These are phyloP conservation scores for Xylaria cubensis DNA, from an alignment of 495 filamentous ascomycete species.

Conservation along the genomic window DNA sequence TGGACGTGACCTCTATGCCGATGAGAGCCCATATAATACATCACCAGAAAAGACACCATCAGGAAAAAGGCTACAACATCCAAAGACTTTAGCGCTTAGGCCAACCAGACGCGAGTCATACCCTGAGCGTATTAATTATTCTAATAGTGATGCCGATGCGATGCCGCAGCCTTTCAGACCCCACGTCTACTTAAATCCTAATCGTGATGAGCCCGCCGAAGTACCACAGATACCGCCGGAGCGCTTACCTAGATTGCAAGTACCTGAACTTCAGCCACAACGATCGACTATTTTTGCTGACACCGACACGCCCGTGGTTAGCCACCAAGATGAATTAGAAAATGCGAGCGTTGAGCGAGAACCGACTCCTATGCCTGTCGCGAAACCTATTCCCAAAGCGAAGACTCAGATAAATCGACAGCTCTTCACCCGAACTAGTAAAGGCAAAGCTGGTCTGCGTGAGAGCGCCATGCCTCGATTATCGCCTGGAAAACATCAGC, in stretches of 20 bases:
- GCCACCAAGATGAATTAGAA: conserved; percentile 37
- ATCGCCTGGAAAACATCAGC: conserved; percentile 32
- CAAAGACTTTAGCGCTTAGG: conserved; percentile 33
- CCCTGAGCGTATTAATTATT: conserved; percentile 33
- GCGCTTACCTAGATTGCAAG: conserved; percentile 29
- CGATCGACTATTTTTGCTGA: conserved; percentile 41
- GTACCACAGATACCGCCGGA: conserved; percentile 26
- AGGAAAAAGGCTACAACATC: conserved; percentile 38
- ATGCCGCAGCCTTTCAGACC: conserved; percentile 29
- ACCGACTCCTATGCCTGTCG: conserved; percentile 32
- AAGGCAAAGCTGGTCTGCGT: conserved; percentile 34
- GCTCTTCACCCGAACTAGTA: conserved; percentile 32
- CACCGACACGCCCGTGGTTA: conserved; percentile 37
- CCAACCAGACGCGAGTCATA: conserved; percentile 37
- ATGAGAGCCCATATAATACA: conserved; percentile 37
- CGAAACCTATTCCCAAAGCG: conserved; percentile 26
- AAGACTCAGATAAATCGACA: conserved; percentile 36
- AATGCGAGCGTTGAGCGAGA: conserved; percentile 33
- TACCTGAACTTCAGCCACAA: conserved; percentile 29
- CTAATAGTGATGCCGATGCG: conserved; percentile 27
- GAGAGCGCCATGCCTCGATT: conserved; percentile 44
- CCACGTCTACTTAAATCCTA: conserved; percentile 29
- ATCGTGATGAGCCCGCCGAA: conserved; percentile 32
- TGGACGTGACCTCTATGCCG: conserved; percentile 35
- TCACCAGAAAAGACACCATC: conserved; percentile 43